phyloP scores from a whole-genome alignment of 1,284 basidiomycete species.

The Pisolithus thermaeus region DNA sequence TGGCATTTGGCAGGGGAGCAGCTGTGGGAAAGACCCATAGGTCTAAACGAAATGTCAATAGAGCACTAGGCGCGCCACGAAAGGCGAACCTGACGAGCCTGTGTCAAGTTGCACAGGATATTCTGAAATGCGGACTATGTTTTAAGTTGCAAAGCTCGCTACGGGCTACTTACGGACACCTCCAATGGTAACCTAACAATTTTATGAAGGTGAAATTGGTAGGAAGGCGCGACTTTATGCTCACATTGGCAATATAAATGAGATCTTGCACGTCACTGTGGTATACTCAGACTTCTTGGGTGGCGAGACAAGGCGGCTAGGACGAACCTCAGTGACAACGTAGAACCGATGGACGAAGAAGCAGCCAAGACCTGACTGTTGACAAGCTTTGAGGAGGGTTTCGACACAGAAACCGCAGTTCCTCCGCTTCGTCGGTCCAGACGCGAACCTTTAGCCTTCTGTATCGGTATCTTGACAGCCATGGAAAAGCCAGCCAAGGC shows the following conservation, averaged over 20 bases:
- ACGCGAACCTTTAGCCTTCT: slow-evolving; percentile 30
- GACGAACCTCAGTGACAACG: slow-evolving; percentile 40
- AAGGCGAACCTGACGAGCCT: slow-evolving; percentile 73
- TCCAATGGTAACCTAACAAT: slow-evolving; percentile 55
- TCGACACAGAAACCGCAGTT: slow-evolving; percentile 16
- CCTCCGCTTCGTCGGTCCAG: slow-evolving; percentile 27
- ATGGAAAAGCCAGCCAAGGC: slow-evolving; percentile 28
- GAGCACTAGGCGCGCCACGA: slow-evolving; percentile 35
- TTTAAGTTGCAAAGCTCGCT: neutral
- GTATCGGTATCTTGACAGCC: slow-evolving; percentile 36
- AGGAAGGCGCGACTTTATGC: slow-evolving; percentile 18
- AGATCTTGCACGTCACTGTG: slow-evolving; percentile 64
- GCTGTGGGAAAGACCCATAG: slow-evolving; percentile 61
- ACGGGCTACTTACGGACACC: slow-evolving; percentile 41
- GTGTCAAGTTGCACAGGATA: slow-evolving; percentile 74
- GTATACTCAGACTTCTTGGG: neutral
- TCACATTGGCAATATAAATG: slow-evolving; percentile 69
- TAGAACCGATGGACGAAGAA: slow-evolving; percentile 21
- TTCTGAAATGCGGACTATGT: slow-evolving; percentile 31
- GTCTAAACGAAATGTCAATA: slow-evolving; percentile 34
- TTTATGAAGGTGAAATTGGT: neutral
- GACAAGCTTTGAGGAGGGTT: slow-evolving; percentile 2
- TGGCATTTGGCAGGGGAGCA: slow-evolving; percentile 47
- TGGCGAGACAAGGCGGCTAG: neutral
- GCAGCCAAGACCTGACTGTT: slow-evolving; percentile 21